These are phyloP conservation scores for Globisporangium yorkense DNA, from an alignment of 352 stramenopile species.

Conservation along the genomic window DNA sequence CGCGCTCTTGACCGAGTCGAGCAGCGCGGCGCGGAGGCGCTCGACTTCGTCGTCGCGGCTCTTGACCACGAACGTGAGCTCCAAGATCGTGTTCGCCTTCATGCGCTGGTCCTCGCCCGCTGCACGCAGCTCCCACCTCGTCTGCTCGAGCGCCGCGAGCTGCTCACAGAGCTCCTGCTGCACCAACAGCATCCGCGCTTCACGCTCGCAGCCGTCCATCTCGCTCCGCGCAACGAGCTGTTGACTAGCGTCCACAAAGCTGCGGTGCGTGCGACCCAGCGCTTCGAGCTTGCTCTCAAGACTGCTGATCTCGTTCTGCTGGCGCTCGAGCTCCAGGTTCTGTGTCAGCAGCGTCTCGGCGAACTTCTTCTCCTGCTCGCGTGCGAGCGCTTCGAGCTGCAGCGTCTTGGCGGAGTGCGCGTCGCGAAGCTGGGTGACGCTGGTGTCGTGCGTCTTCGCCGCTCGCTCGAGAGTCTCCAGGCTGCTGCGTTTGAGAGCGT, in stretches of 20 bases:
- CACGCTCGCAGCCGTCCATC: slow-evolving; percentile 34
- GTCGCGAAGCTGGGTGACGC: slow-evolving; percentile 36
- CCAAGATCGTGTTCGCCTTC: slow-evolving; percentile 56
- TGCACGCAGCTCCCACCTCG: slow-evolving; percentile 20
- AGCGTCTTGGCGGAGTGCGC: slow-evolving; percentile 32
- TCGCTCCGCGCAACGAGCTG: slow-evolving; percentile 27
- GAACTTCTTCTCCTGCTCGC: slow-evolving; percentile 31
- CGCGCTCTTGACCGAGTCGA: slow-evolving; percentile 49
- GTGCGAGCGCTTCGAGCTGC: slow-evolving; percentile 33
- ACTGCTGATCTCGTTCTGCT: slow-evolving; percentile 11
- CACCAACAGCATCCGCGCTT: slow-evolving; percentile 21
- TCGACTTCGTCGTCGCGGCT: slow-evolving; percentile 68
- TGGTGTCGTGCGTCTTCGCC: slow-evolving; percentile 20
- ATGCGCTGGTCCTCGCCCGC: slow-evolving; percentile 35
- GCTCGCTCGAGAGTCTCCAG: slow-evolving; percentile 30
- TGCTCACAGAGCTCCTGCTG: slow-evolving; percentile 16
- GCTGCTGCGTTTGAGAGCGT: slow-evolving; percentile 25
- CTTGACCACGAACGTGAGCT: slow-evolving; percentile 75
- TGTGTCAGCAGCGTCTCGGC: slow-evolving; percentile 18
- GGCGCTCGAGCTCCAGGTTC: slow-evolving; percentile 17
- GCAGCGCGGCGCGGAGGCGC: slow-evolving; percentile 35
- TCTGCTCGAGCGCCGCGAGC: slow-evolving; percentile 18
- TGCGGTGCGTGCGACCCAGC: slow-evolving; percentile 11
- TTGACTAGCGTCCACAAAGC: slow-evolving; percentile 13
- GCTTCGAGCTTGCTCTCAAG: slow-evolving; percentile 20